Evolutionary conservation across 2,329 filamentous ascomycete genomes (phyloP).

Genomic region (Penicillium sp.): DNA sequence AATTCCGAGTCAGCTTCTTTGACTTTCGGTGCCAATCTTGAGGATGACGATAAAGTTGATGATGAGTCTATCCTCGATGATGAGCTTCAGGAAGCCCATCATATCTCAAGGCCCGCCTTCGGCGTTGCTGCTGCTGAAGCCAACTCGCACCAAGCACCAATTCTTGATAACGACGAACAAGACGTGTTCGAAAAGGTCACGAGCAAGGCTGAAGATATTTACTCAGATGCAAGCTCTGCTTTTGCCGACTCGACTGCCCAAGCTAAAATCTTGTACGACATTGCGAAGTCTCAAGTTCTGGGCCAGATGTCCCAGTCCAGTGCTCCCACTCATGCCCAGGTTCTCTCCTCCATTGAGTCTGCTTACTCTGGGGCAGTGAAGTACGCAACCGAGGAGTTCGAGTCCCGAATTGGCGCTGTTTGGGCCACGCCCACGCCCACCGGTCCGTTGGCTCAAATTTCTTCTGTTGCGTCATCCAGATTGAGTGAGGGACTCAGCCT

Average conservation of each 20-base stretch:
- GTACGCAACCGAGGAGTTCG: conserved; percentile 20
- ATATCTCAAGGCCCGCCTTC: conserved; percentile 24
- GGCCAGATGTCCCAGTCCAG: conserved; percentile 68
- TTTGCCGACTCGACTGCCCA: conserved; percentile 57
- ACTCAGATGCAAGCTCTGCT: conserved; percentile 47
- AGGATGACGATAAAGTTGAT: not conserved
- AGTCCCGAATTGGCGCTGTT: conserved; percentile 35
- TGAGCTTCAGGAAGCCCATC: conserved; percentile 51
- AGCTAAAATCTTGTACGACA: conserved; percentile 66
- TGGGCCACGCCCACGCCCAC: conserved; percentile 52
- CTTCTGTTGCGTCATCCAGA: conserved; percentile 67
- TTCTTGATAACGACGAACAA: conserved; percentile 46
- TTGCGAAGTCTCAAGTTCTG: conserved; percentile 67
- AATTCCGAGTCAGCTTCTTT: not conserved
- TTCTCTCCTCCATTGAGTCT: conserved; percentile 33
- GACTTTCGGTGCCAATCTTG: not conserved
- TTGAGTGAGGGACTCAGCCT: conserved; percentile 67
- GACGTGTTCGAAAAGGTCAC: conserved; percentile 51
- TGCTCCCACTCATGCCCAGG: conserved; percentile 38
- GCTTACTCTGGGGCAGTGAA: conserved; percentile 22
- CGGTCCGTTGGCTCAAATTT: conserved; percentile 54
- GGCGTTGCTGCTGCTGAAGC: conserved; percentile 22
- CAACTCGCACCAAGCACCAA: conserved; percentile 19
- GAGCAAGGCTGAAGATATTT: conserved; percentile 52
- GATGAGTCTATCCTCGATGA: conserved; percentile 9